These are phyloP conservation scores for Coemansia sp. DNA, from an alignment of 192 early-diverging fungal species.

Conservation along the genomic window DNA sequence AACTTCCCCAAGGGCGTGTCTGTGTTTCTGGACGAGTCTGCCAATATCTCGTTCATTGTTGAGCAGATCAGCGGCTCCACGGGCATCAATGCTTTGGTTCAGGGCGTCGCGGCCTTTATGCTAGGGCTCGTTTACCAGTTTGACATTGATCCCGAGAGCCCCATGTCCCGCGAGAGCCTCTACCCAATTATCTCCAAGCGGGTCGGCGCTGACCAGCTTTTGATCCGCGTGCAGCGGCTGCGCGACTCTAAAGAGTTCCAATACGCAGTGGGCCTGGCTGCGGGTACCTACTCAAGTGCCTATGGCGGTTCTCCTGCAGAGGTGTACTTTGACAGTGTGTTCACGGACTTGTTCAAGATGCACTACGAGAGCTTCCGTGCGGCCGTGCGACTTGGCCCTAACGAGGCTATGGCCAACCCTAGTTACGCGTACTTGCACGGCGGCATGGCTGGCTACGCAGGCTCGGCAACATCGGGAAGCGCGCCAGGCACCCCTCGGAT, in stretches of 20 bases:
- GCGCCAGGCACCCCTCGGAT: slow-evolving; percentile 35
- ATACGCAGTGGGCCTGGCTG: slow-evolving; percentile 64
- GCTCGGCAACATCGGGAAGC: slow-evolving; percentile 21
- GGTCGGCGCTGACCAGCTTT: slow-evolving; percentile 86
- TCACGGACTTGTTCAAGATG: slow-evolving; percentile 84
- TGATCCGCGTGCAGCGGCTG: slow-evolving; percentile 80
- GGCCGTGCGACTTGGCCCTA: slow-evolving; percentile 24
- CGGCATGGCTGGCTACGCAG: slow-evolving; percentile 32
- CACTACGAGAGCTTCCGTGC: slow-evolving; percentile 68
- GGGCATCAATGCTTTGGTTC: slow-evolving; percentile 81
- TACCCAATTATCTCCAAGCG: slow-evolving; percentile 85
- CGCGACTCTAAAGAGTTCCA: slow-evolving; percentile 84
- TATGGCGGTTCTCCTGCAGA: slow-evolving; percentile 65
- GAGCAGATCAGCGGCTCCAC: slow-evolving; percentile 90
- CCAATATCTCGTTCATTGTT: slow-evolving; percentile 90
- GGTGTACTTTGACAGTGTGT: slow-evolving; percentile 81
- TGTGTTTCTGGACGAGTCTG: slow-evolving; percentile 86
- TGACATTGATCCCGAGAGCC: slow-evolving; percentile 79
- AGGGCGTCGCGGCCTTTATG: slow-evolving; percentile 89
- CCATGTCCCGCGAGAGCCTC: slow-evolving; percentile 69
- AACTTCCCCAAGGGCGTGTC: slow-evolving; percentile 79
- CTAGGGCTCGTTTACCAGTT: slow-evolving; percentile 88
- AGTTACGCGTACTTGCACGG: slow-evolving; percentile 43
- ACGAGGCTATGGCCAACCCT: slow-evolving; percentile 31
- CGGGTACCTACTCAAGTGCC: slow-evolving; percentile 67